Evolutionary conservation across 768 basidiomycete genomes (phyloP).

Genomic region (Podaxis carcinomalis): DNA sequence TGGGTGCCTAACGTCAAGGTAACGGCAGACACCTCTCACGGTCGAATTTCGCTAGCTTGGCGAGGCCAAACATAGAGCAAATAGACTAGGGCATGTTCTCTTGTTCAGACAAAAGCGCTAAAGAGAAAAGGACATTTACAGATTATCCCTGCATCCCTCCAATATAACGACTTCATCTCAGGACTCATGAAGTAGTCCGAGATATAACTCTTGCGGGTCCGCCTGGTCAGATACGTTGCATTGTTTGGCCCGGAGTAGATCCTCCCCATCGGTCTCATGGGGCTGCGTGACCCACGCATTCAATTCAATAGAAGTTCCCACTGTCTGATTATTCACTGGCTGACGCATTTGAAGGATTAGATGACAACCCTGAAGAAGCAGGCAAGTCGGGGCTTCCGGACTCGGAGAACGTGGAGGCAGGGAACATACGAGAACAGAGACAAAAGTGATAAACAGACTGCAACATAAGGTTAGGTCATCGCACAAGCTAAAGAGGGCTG

Average conservation of each 20-base stretch:
- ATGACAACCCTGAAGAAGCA: background rate
- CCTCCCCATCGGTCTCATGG: background rate
- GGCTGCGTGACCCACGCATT: background rate
- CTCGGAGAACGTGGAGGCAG: background rate
- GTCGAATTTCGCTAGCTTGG: too few species aligned
- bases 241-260: background rate
- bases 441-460: background rate
- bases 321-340: background rate
- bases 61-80: too few species aligned
- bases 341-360: background rate
- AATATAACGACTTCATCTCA: too few species aligned
- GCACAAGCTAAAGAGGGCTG: background rate
- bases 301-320: background rate
- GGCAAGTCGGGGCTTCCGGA: background rate
- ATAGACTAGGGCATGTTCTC: too few species aligned
- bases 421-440: background rate
- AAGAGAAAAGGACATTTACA: too few species aligned
- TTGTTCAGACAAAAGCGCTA: too few species aligned
- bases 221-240: background rate
- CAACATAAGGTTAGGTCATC: background rate
- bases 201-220: background rate
- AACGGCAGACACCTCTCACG: too few species aligned
- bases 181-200: too few species aligned
- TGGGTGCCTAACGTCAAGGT: too few species aligned
- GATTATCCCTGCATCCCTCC: too few species aligned